Evolutionary conservation across 306 rosid genomes (phyloP).

Genomic region (Rubus idaeus): DNA sequence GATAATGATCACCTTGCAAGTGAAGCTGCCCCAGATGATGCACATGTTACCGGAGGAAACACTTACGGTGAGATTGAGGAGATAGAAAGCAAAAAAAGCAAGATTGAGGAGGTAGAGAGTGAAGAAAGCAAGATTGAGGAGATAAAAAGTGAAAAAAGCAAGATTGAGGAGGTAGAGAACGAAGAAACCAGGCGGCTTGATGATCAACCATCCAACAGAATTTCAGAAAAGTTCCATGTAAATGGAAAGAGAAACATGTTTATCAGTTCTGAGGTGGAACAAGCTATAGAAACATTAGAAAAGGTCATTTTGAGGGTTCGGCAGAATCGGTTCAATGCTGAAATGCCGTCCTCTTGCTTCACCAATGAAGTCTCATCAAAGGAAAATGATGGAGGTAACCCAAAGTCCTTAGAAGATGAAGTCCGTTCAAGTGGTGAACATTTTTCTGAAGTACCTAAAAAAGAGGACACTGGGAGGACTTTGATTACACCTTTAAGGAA

Average conservation of each 20-base stretch:
- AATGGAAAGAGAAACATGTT: conserved; percentile 36
- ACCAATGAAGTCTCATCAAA: conserved; percentile 23
- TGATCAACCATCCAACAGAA: conserved; percentile 27
- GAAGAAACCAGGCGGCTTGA: conserved; percentile 36
- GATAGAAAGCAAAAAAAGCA: conserved; percentile 37
- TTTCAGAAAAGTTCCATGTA: conserved; percentile 18
- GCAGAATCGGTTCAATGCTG: conserved; percentile 43
- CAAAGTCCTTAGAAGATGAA: conserved; percentile 34
- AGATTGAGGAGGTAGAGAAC: conserved; percentile 60
- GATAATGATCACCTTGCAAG: conserved; percentile 24
- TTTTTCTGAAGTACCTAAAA: conserved; percentile 21
- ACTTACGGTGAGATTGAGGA: conserved; percentile 63
- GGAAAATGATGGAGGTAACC: conserved; percentile 30
- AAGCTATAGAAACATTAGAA: conserved; percentile 77
- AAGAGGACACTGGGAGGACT: conserved; percentile 27
- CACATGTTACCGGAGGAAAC: conserved; percentile 20
- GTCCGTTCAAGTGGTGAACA: conserved; percentile 23
- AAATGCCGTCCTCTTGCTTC: conserved; percentile 34
- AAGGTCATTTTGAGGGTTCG: conserved; percentile 54
- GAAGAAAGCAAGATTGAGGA: conserved; percentile 38
- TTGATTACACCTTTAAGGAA: conserved; percentile 30
- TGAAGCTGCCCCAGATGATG: conserved; percentile 20
- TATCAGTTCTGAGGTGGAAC: conserved; percentile 64
- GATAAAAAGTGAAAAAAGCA: no score
- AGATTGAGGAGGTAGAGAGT: conserved; percentile 37